These are phyloP conservation scores for Gnomoniopsis smithogilvyi DNA, from an alignment of 2,329 filamentous ascomycete genomes.

Conservation along the genomic window DNA sequence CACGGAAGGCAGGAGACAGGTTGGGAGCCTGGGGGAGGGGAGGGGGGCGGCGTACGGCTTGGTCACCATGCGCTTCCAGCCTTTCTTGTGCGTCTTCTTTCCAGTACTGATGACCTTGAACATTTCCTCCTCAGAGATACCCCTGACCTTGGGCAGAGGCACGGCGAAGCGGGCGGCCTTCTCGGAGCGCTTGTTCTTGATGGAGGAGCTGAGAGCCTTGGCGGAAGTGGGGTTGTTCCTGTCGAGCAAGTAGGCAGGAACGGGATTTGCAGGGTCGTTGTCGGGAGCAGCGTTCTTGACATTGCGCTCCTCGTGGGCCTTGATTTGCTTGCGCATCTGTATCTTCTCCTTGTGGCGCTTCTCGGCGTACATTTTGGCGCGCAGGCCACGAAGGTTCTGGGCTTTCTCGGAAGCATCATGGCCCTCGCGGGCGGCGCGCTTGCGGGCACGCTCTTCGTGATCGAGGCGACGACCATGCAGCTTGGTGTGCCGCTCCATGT, in stretches of 20 bases:
- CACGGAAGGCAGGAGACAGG: too few relatives aligned
- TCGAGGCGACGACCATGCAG: slow-evolving; percentile 50
- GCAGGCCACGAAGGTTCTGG: slow-evolving; percentile 86
- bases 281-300: slow-evolving; percentile 79
- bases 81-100: slow-evolving; percentile 84
- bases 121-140: slow-evolving; percentile 95
- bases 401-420: slow-evolving; percentile 88
- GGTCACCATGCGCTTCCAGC: slow-evolving; percentile 63
- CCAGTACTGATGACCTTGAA: slow-evolving; percentile 86
- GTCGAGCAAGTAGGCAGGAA: slow-evolving; percentile 93
- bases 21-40: too few relatives aligned
- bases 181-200: slow-evolving; percentile 93
- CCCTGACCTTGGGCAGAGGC: slow-evolving; percentile 88
- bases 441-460: slow-evolving; percentile 84
- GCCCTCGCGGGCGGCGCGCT: slow-evolving; percentile 81
- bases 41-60: too few relatives aligned
- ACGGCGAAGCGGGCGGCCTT: slow-evolving; percentile 93
- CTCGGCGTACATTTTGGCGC: slow-evolving; percentile 91
- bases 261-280: slow-evolving; percentile 75
- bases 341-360: slow-evolving; percentile 97
- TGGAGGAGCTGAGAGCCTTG: slow-evolving; percentile 60
- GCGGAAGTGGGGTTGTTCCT: slow-evolving; percentile 49
- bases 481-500: slow-evolving; percentile 77
- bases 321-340: slow-evolving; percentile 93
- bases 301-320: slow-evolving; percentile 92